Base-by-base conservation (phyloP, 2,329 filamentous ascomycete species). In the Paecilomyces variotii region DNA sequence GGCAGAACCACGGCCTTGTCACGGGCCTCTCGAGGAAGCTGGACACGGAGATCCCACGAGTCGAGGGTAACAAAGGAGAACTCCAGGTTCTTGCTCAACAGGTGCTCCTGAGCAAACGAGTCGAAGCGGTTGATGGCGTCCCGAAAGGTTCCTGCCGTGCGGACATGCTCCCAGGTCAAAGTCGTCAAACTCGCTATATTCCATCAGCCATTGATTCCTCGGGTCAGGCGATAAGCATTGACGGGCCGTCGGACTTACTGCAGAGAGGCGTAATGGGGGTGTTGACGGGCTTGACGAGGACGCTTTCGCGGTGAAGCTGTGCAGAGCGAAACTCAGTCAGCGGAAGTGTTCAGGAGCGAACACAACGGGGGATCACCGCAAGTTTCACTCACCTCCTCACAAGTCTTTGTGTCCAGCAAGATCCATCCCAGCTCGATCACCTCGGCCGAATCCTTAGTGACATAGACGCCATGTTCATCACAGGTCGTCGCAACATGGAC, bases 381-480 rank as follows among this genome's bases (percentile, higher is more conserved):
- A 58, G 45, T n/a, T 56, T 62, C 62, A 64, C 85, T 78, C 81
- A 96, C 92, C 88, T 97, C 92, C 69, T 97, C 92, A 68, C 91
- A 89, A 63, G 85, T 88, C 80, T 93, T 94, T 65, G 91, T 88
- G 74, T 97, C 92, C 63, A 97, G 83, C 70, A 99, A 80, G 72
- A 97, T 96, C 94, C 94, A 99, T 64, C 93, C 94, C 73, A 99
- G 84, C 84, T 99, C 94, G 76, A 99, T 99, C 66, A 99, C 94
- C 80, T 99, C 94, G 62, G 94, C 94, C 60, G 94, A 97, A 78
- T 99, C 94, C 79, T 97, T 97, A 61, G 94, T 99, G 60, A 99
- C 94, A 77, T 99, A 99, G 65, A 99, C 94, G 63, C 94, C 94
- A 78, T 99, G 94, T 77, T 99, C 94, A 76, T 99, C 94, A 79